phyloP scores from a whole-genome alignment of 2,329 filamentous ascomycete genomes.

The Apiospora aurea region DNA sequence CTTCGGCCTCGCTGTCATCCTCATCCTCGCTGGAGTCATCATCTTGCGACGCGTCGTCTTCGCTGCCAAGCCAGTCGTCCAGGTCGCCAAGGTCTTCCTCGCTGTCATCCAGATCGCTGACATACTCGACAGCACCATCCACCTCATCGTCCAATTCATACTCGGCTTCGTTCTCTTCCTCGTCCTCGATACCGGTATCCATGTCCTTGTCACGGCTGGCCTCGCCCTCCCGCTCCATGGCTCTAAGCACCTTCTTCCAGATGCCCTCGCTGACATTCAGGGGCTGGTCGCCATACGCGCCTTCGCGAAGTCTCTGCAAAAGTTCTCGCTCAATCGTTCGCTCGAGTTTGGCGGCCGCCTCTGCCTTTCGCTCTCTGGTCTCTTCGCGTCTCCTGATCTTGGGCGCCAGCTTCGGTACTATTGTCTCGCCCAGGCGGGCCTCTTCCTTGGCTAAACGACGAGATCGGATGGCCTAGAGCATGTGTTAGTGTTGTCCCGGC shows the following conservation, averaged over 20 bases:
- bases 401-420: conserved; percentile 88
- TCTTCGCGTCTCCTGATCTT: conserved; percentile 83
- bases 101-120: conserved; percentile 87
- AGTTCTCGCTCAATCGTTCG: conserved; percentile 94
- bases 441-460: conserved; percentile 81
- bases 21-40: conserved; percentile 62
- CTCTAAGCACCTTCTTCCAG: conserved; percentile 95
- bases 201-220: conserved; percentile 84
- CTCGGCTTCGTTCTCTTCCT: conserved; percentile 72
- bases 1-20: conserved; percentile 64
- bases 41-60: conserved; percentile 62
- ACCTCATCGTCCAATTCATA: conserved; percentile 72
- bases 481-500: background rate
- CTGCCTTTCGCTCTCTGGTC: conserved; percentile 77
- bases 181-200: conserved; percentile 84
- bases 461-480: conserved; percentile 21
- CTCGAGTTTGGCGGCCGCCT: conserved; percentile 91
- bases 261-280: conserved; percentile 94
- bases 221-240: conserved; percentile 86
- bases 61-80: conserved; percentile 91
- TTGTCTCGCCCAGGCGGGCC: conserved; percentile 83
- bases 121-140: conserved; percentile 85
- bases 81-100: conserved; percentile 82
- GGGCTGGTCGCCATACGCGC: conserved; percentile 92
- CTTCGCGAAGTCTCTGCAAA: conserved; percentile 87